Conservation (phyloP, 73 alveolate genomes). For the Loxodes magnus region DNA sequence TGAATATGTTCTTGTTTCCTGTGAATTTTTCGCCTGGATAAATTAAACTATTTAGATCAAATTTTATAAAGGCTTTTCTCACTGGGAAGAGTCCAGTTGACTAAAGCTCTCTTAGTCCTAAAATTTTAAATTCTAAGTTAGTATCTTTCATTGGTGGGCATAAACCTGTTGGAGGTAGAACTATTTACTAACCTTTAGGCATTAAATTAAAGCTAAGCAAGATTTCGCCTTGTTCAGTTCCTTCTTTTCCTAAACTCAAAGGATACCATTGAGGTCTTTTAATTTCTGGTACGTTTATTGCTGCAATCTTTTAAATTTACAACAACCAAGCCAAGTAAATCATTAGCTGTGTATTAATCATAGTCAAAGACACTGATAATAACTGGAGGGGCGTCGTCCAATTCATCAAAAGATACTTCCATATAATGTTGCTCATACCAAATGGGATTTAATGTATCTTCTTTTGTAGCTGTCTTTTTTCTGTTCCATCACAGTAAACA, state of each 20-base stretch:
- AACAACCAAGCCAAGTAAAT: slow-evolving; percentile 33
- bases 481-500: background rate
- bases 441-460: slow-evolving; percentile 38
- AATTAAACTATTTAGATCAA: slow-evolving; percentile 57
- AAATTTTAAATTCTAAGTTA: slow-evolving; percentile 51
- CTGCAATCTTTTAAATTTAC: slow-evolving; percentile 9
- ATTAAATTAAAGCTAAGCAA: slow-evolving; percentile 35
- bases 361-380: slow-evolving; percentile 26
- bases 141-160: slow-evolving; percentile 40
- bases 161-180: slow-evolving; percentile 12
- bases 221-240: slow-evolving; percentile 57
- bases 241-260: slow-evolving; percentile 44
- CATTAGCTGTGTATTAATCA: slow-evolving; percentile 29
- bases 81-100: slow-evolving; percentile 65
- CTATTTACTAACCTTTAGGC: slow-evolving; percentile 27
- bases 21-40: slow-evolving; percentile 42
- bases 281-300: background rate
- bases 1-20: slow-evolving; percentile 40
- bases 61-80: slow-evolving; percentile 64
- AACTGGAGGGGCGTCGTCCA: slow-evolving; percentile 48
- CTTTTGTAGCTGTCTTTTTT: slow-evolving; percentile 3
- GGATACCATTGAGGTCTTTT: slow-evolving; percentile 61
- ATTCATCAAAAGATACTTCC: slow-evolving; percentile 8
- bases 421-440: slow-evolving; percentile 33
- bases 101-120: slow-evolving; percentile 70